A percentile compares a stretch with the other conserved stretches of the same genome.
Conservation (phyloP, 2,329 filamentous ascomycete species). For the Nigrospora oryzae region DNA sequence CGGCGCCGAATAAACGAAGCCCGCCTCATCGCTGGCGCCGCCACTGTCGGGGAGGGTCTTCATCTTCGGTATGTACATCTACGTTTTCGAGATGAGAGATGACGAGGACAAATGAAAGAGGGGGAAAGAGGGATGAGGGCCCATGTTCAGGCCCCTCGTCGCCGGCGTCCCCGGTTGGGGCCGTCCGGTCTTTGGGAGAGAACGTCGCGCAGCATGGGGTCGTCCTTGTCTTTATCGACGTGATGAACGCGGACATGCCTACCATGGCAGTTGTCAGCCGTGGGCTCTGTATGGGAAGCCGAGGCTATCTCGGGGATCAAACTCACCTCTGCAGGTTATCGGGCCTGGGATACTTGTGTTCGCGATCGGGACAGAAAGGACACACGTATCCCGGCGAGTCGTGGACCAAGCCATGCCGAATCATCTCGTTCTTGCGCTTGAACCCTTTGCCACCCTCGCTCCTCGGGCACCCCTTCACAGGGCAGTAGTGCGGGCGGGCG, state of each 20-base stretch:
- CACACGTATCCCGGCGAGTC: constrained; percentile 92
- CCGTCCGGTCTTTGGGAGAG: constrained; percentile 80
- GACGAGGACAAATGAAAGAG: background rate
- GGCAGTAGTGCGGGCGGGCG: constrained; percentile 57
- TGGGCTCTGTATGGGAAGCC: background rate
- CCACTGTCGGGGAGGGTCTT: no score
- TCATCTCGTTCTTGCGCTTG: constrained; percentile 68
- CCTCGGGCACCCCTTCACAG: constrained; percentile 52
- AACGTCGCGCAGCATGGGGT: constrained; percentile 71
- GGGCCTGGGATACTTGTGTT: constrained; percentile 89
- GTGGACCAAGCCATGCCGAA: constrained; percentile 76
- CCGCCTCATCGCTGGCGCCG: no score
- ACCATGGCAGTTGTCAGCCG: background rate
- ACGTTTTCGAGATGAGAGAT: background rate
- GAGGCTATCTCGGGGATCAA: background rate
- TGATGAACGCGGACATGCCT: constrained; percentile 94
- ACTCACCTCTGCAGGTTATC: constrained; percentile 89
- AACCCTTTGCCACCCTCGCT: constrained; percentile 59
- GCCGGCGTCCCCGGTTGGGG: constrained; percentile 68
- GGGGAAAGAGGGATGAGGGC: background rate
- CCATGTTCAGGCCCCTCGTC: constrained; percentile 44
- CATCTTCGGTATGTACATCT: constrained; percentile 1
- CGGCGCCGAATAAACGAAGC: no score
- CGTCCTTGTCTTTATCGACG: constrained; percentile 81
- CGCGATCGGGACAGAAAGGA: constrained; percentile 87